Evolutionary conservation across 2,329 filamentous ascomycete species (phyloP).

Genomic region (Claviceps lovelessii): DNA sequence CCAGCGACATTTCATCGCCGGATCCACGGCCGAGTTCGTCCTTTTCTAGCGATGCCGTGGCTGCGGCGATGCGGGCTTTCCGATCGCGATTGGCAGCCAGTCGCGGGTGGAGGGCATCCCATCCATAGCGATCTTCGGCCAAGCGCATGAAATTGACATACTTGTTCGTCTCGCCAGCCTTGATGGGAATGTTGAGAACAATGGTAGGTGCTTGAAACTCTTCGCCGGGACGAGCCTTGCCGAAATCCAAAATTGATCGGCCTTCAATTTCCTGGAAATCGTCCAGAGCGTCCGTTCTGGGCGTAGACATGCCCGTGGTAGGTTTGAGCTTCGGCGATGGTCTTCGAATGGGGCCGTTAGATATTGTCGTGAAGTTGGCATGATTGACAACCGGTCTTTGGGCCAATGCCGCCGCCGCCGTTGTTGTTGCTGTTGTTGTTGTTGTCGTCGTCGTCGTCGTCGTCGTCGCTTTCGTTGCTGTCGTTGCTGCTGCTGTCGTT

Average conservation of each 20-base stretch:
- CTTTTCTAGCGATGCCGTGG: constrained; percentile 71
- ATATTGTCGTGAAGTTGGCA: constrained; percentile 27
- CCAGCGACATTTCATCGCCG: constrained; percentile 72
- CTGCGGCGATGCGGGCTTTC: constrained; percentile 75
- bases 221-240: constrained; percentile 42
- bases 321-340: constrained; percentile 34
- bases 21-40: constrained; percentile 54
- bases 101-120: constrained; percentile 83
- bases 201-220: constrained; percentile 59
- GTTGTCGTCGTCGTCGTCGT: neutral
- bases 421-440: neutral
- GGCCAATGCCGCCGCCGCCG: constrained; percentile 8
- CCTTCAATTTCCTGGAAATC: constrained; percentile 30
- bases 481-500: neutral
- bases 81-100: constrained; percentile 79
- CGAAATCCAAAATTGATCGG: constrained; percentile 48
- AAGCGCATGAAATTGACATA: constrained; percentile 92
- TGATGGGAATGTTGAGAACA: constrained; percentile 66
- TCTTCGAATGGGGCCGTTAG: constrained; percentile 29
- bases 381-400: constrained; percentile 22
- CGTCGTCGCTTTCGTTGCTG: neutral
- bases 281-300: constrained; percentile 35
- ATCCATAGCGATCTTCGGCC: constrained; percentile 87
- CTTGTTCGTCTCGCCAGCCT: constrained; percentile 63
- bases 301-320: constrained; percentile 26